Evolutionary conservation across 2,329 filamentous ascomycete genomes (phyloP), one percentile per base, ranked within the genome.

Genomic region (Microdochium bolleyi): DNA sequence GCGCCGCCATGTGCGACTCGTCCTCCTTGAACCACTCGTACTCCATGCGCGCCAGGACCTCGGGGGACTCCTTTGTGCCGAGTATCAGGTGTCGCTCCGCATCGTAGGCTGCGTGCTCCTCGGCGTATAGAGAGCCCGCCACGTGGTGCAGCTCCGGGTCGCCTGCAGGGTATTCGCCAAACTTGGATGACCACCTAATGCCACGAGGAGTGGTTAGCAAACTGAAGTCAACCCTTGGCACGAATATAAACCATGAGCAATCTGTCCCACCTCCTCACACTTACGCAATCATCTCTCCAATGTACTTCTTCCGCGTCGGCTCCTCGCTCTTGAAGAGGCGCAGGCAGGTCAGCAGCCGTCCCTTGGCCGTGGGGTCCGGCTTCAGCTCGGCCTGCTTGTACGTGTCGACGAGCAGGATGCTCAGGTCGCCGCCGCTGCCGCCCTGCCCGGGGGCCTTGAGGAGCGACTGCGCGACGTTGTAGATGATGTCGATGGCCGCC

Each of bases 91-190:
- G 94, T 61, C 85, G 82, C 71, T 99, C 95, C 14, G 95, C 94
- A 55, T 96, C 92, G 75, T 96, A 95, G 24, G 87, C 82, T 56
- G 96, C 90, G 69, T 92, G 87, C 62, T 96, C 92, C 64, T 95
- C 87, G n/a, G 92, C 92, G 67, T 90, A 96, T 46, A 96, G 75
- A 30, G 83, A 85, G 50, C 94, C 94, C 34, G 86, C 85, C 46
- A 95, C 91, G 71, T 97, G 92, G 71, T 99, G 94, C 53, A 99
- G 76, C 63, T 97, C 94, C 2, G 92, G 88, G 65, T 99, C 94
- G 55, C 94, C 94, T 50, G 90, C 88, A 49, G 94, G 92, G 67
- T 88, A 89, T 48, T 94, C 88, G 60, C 92, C 90, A 64, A 83
- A 87, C 67, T 88, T 92, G 52, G 83, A 79, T 53, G 90, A 95